Percentiles rank a stretch among this genome's conserved stretches.
phyloP scores from a whole-genome alignment of 2,329 filamentous ascomycete genomes.

The Penicillium nordicum region DNA sequence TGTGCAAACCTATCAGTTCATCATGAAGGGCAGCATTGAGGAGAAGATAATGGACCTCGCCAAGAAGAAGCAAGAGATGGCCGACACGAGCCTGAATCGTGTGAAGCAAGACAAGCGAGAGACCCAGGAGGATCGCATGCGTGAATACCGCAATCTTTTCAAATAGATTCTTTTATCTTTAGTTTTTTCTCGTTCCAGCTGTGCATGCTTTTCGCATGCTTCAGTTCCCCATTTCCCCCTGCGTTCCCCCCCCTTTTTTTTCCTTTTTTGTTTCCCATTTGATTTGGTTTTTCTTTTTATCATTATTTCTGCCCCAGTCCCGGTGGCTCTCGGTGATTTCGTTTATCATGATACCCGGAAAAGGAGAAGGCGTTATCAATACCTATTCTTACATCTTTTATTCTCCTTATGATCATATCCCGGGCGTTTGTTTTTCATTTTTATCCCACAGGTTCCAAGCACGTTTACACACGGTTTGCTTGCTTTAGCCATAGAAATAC shows the following conservation, averaged over 20 bases:
- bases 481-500: neutral
- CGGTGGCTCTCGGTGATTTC: constrained; percentile 3
- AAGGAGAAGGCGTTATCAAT: constrained; percentile 6
- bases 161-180: constrained; percentile 26
- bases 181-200: neutral
- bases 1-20: constrained; percentile 81
- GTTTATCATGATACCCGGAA: constrained; percentile 9
- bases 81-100: constrained; percentile 78
- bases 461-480: neutral
- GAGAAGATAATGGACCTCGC: constrained; percentile 89
- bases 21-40: constrained; percentile 89
- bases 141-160: constrained; percentile 60
- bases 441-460: neutral
- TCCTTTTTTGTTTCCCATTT: neutral
- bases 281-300: neutral
- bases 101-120: constrained; percentile 58
- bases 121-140: constrained; percentile 61
- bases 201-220: neutral
- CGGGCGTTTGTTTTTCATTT: neutral
- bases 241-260: neutral
- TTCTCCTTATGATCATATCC: neutral
- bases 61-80: constrained; percentile 87
- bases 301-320: neutral
- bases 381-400: constrained; percentile 8
- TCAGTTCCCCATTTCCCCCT: neutral